Base-by-base conservation (phyloP, 345 rosid genomes). In the Aegle marmelos region DNA sequence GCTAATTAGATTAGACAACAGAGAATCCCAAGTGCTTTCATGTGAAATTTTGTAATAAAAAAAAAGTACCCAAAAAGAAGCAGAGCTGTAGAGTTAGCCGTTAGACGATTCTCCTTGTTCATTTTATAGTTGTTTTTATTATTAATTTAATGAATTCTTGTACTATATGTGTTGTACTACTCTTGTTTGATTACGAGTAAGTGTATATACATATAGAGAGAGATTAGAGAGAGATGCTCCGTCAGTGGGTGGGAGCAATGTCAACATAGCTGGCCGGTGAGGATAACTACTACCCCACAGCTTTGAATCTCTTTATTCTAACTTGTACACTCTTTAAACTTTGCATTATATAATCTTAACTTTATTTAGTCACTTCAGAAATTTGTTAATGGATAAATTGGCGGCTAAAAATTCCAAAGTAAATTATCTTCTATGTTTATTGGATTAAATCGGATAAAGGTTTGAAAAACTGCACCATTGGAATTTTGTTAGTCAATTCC, bases 231-330 rank as follows among this genome's bases (percentile, higher is more conserved):
- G n/a, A n/a, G 17, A 3, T 22, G 74, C 33, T 57, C 41, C 71
- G 86, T 57, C 41, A 76, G 86, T 79, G 58, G 89, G 86, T 79
- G 58, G 89, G 83, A 82, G 90, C 80, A 78, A 80, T 80, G 84
- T 86, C 87, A 85, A 85, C 85, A 73, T 82, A 84, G 88, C 89
- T 89, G 88, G 88, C 84, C 79, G 86, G 89, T 83, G 87, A 88
- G 87, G 81, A 84, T 77, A 37, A 66, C 82, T 76, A 77, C 88
- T 86, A 82, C 87, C 85, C 5, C 48, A 36, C 60, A 71, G 61
- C 77, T 75, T 77, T 76, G 75, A 88, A 79, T 80, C 67, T 82
- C 81, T 28, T 70, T 53, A 21, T 9, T 53, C 4, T 30, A 31
- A 31, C 34, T 31, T 28, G 19, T 0, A 63, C 11, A 4, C 21